Percentiles rank a stretch among this genome's conserved stretches.
These are phyloP conservation scores for Trichoderma semiorbis DNA, from an alignment of 2,329 filamentous ascomycete species.

Conservation along the genomic window DNA sequence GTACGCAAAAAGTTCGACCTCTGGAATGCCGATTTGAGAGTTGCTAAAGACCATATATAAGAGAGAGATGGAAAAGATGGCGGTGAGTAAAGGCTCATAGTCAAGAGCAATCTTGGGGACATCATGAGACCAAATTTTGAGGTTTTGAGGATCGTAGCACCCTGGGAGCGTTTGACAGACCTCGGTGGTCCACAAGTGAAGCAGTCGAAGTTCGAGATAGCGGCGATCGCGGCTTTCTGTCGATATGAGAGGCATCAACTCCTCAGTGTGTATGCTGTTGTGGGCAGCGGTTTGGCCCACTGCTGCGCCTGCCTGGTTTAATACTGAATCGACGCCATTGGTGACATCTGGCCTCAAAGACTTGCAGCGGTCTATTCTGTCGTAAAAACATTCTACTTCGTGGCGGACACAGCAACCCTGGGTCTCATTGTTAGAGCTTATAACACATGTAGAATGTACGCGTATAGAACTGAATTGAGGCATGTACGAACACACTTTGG, in stretches of 20 bases:
- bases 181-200: background rate
- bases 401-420: background rate
- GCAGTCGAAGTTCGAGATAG: background rate
- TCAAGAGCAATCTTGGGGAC: background rate
- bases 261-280: background rate
- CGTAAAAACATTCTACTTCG: background rate
- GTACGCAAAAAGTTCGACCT: background rate
- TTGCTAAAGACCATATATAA: background rate
- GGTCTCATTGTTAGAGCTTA: background rate
- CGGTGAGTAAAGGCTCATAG: background rate
- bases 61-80: background rate
- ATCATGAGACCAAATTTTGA: background rate
- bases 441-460: background rate
- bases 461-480: background rate
- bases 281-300: background rate
- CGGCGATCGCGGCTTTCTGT: background rate
- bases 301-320: background rate
- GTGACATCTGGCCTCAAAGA: background rate
- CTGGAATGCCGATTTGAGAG: background rate
- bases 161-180: background rate
- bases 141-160: background rate
- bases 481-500: background rate
- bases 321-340: background rate
- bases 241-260: background rate
- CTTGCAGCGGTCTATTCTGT: background rate